Conservation (phyloP, 2,329 filamentous ascomycete species). For the Talaromyces sp. region DNA sequence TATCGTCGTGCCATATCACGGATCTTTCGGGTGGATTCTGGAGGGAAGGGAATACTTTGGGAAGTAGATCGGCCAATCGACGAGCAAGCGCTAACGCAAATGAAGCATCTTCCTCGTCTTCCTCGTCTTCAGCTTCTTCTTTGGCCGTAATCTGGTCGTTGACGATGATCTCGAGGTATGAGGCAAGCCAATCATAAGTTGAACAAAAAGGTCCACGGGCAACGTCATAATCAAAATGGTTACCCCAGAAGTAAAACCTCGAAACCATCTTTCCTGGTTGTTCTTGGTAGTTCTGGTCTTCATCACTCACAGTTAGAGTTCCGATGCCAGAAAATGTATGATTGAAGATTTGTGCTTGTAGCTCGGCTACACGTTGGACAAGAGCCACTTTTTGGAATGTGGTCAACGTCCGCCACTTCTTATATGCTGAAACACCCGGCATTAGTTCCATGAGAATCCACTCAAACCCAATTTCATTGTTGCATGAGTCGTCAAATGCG, state of each 20-base stretch:
- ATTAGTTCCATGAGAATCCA: slow-evolving; percentile 18
- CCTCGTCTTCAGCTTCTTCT: slow-evolving; percentile 18
- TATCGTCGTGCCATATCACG: slow-evolving; percentile 19
- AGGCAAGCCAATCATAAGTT: slow-evolving; percentile 20
- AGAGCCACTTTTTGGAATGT: not conserved
- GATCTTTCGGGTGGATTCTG: slow-evolving; percentile 16
- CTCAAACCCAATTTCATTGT: slow-evolving; percentile 22
- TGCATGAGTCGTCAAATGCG: slow-evolving; percentile 17
- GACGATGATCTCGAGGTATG: slow-evolving; percentile 16
- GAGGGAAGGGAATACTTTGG: not conserved
- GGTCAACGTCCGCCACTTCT: slow-evolving; percentile 11
- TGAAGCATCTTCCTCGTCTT: slow-evolving; percentile 19
- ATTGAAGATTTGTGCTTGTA: not conserved
- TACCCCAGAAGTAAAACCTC: slow-evolving; percentile 20
- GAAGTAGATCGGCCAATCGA: not conserved
- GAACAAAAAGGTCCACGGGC: slow-evolving; percentile 20
- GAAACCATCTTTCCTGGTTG: slow-evolving; percentile 21
- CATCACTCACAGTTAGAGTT: not conserved
- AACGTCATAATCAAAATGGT: slow-evolving; percentile 16
- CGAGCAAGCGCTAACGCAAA: slow-evolving; percentile 14
- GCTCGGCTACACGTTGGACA: not conserved
- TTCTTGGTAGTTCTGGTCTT: not conserved
- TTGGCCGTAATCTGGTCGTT: slow-evolving; percentile 5
- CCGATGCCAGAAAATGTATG: not conserved
- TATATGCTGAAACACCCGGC: slow-evolving; percentile 10